Base-by-base conservation (phyloP, 2,329 filamentous ascomycete species). In the Fusarium dimerum region DNA sequence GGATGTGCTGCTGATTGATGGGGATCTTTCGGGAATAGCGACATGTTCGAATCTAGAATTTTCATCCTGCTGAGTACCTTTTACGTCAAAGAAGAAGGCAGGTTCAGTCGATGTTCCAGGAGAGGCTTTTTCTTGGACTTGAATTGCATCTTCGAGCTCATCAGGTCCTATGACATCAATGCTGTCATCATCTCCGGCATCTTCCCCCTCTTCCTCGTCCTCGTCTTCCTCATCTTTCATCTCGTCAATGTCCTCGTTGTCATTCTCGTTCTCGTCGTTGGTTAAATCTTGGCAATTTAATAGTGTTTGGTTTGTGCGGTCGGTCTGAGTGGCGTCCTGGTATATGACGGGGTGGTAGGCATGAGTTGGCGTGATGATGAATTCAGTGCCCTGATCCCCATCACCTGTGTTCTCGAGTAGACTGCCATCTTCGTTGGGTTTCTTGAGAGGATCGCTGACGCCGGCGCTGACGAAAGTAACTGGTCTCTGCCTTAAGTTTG, bases 401-500 rank as follows among this genome's bases (percentile, higher is more conserved):
- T n/a, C n/a, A n/a, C n/a, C n/a, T n/a, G n/a, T n/a, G n/a, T n/a
- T n/a, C n/a, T n/a, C n/a, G n/a, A n/a, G n/a, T n/a, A n/a, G n/a
- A n/a, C n/a, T n/a, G n/a, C n/a, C n/a, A n/a, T n/a, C n/a, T n/a
- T n/a, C n/a, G n/a, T n/a, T n/a, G n/a, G n/a, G n/a, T n/a, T n/a
- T n/a, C n/a, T 78, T 73, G 4, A 82, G 66, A 5, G 81, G 80
- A 41, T 83, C 73, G 44, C 76, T 76, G 40, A 73, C 62, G 6
- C 81, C 82, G n/a, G 76, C 76, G 54, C 80, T 83, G 43, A 83
- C 69, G 50, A 85, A 85, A 0, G 56, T 55, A 5, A 85, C 73
- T 2, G 82, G 81, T 40, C 72, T 74, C 41, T 73, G 68, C 48
- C 82, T 73, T 10, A 85, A 69, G 44, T 70, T 76, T n/a, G n/a